Evolutionary conservation across 495 filamentous ascomycete genomes (phyloP).

Genomic region (Lophiotrema nucula): DNA sequence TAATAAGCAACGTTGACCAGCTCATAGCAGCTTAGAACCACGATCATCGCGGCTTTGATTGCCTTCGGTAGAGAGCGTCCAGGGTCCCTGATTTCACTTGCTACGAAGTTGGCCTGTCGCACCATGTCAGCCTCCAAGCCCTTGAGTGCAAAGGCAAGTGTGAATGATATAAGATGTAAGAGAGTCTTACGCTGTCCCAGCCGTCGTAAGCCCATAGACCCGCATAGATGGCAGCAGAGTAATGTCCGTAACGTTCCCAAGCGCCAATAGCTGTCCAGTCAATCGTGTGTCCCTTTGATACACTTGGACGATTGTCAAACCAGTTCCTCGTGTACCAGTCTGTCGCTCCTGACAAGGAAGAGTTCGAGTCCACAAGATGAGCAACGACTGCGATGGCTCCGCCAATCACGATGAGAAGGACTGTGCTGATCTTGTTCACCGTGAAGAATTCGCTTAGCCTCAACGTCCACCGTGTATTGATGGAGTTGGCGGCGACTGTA

Average conservation of each 20-base stretch:
- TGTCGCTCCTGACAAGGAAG: slow-evolving; percentile 11
- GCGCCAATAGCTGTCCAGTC: slow-evolving; percentile 11
- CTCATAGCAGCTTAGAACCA: slow-evolving; percentile 39
- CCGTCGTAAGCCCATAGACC: slow-evolving; percentile 38
- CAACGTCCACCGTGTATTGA: slow-evolving; percentile 25
- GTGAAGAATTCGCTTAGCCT: slow-evolving; percentile 28
- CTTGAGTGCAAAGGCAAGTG: background rate
- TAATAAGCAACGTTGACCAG: slow-evolving; percentile 28
- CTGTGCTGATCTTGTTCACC: slow-evolving; percentile 22
- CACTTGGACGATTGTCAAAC: slow-evolving; percentile 11
- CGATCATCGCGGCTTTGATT: slow-evolving; percentile 37
- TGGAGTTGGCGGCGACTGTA: slow-evolving; percentile 30
- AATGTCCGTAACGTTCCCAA: slow-evolving; percentile 23
- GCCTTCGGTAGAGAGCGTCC: slow-evolving; percentile 33
- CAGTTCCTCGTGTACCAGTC: slow-evolving; percentile 30
- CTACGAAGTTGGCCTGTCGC: slow-evolving; percentile 38
- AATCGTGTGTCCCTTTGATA: slow-evolving; percentile 12
- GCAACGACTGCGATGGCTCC: slow-evolving; percentile 22
- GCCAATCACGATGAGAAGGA: slow-evolving; percentile 9
- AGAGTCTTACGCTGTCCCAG: slow-evolving; percentile 37
- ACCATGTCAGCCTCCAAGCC: background rate
- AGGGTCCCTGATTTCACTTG: slow-evolving; percentile 40
- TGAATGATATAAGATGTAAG: background rate
- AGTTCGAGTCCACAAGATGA: slow-evolving; percentile 8
- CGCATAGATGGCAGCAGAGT: slow-evolving; percentile 26